phyloP scores from a whole-genome alignment of 768 basidiomycete genomes.

The Suillus paluster region DNA sequence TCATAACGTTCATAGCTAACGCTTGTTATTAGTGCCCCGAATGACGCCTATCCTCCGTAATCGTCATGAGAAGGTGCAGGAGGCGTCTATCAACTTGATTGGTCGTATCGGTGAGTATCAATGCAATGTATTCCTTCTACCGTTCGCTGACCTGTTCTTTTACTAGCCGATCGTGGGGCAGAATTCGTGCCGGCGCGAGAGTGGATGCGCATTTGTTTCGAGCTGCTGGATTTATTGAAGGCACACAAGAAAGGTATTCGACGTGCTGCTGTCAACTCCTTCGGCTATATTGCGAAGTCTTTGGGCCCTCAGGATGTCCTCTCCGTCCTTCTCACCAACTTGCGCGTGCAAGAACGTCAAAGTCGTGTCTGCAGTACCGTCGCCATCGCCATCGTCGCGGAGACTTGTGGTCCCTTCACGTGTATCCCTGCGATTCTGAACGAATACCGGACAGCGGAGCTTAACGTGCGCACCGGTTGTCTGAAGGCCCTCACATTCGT shows the following conservation, averaged over 20 bases:
- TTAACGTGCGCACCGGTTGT: slow-evolving; percentile 99
- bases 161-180: slow-evolving; percentile 91
- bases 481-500: slow-evolving; percentile 98
- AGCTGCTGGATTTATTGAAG: slow-evolving; percentile 93
- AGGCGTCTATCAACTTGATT: slow-evolving; percentile 99
- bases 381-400: slow-evolving; percentile 94
- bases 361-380: slow-evolving; percentile 98
- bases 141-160: slow-evolving; percentile 3
- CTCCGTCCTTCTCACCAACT: slow-evolving; percentile 91
- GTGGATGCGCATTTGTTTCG: slow-evolving; percentile 99
- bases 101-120: slow-evolving; percentile 78
- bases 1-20: slow-evolving; percentile 3
- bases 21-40: slow-evolving; percentile 75
- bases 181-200: slow-evolving; percentile 98
- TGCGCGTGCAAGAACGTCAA: slow-evolving; percentile 98
- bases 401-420: slow-evolving; percentile 96
- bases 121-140: background rate
- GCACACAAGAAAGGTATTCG: slow-evolving; percentile 99
- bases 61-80: slow-evolving; percentile 99
- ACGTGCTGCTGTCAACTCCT: slow-evolving; percentile 98
- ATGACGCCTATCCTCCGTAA: slow-evolving; percentile 99
- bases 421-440: slow-evolving; percentile 99
- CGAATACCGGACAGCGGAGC: slow-evolving; percentile 97
- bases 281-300: slow-evolving; percentile 99
- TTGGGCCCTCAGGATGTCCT: slow-evolving; percentile 99